Evolutionary conservation across 345 rosid species (phyloP), one percentile per base, ranked within the genome.

Genomic region (Triadica sebifera): DNA sequence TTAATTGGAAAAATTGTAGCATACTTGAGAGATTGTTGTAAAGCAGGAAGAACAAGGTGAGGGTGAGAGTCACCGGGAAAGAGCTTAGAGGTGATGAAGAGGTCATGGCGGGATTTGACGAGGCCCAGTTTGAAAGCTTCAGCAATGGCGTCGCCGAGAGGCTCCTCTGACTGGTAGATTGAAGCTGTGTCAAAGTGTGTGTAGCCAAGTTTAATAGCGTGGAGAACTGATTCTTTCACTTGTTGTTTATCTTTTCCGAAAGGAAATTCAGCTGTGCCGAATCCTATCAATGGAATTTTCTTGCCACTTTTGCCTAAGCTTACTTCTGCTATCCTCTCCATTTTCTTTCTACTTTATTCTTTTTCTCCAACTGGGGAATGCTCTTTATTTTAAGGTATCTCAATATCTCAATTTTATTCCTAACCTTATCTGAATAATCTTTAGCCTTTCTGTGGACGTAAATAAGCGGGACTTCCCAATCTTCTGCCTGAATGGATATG

Each of bases 161-260:
- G 63, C 69, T 86, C 78, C 79, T 90, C 94, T 0, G 91, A 63
- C 5, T 71, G 81, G 65, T 90, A 90, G n/a, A 78, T 5, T 0
- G 87, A 70, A 11, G 97, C 89, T 0, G 91, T 90, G 71, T 92
- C 97, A n/a, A 90, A 90, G 65, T 92, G 97, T 22, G 93, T 80
- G 75, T 85, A 90, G 8, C 97, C 92, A 4, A 75, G 69, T 71
- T 69, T 74, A 47, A 89, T 81, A 1, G 90, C 88, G 0, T 83
- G 78, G 0, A 86, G 4, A 0, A 60, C 41, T 60, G 65, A 60
- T 60, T 29, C 4, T 60, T 25, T 60, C 0, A 60, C 37, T 29
- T 12, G 19, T 25, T 60, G 43, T 25, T 25, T 6, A 13, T 10
- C 0, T 11, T 25, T 19, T 1, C 19, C 65, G 9, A 60, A 60